These are phyloP conservation scores for Phytophthora aleatoria DNA, from an alignment of 352 stramenopile genomes.

Conservation along the genomic window DNA sequence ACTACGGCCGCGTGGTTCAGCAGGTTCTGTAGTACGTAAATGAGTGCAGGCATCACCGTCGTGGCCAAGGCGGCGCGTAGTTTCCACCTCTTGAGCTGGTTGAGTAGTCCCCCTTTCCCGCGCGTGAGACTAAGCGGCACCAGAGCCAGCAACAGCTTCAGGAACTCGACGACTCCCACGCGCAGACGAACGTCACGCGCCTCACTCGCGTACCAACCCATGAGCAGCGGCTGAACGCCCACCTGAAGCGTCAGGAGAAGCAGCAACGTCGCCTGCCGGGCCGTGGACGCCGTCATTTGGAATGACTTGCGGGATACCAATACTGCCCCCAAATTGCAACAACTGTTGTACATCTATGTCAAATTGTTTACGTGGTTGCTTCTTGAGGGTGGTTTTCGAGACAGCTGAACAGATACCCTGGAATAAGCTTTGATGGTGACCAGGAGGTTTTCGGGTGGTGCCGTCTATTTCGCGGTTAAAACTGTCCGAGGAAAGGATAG, in stretches of 20 bases:
- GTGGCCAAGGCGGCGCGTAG: slow-evolving; percentile 61
- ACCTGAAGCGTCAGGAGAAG: slow-evolving; percentile 75
- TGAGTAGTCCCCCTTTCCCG: slow-evolving; percentile 33
- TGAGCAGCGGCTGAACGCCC: slow-evolving; percentile 78
- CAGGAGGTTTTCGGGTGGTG: too few species aligned
- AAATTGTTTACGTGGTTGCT: neutral
- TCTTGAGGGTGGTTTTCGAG: slow-evolving; percentile 2
- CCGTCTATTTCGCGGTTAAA: too few species aligned
- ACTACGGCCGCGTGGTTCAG: slow-evolving; percentile 81
- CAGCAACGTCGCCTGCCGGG: slow-evolving; percentile 65
- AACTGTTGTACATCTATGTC: neutral
- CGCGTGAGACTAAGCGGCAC: slow-evolving; percentile 60
- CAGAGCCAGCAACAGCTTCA: slow-evolving; percentile 75
- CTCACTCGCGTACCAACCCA: slow-evolving; percentile 72
- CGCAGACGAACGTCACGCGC: slow-evolving; percentile 66
- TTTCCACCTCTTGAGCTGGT: slow-evolving; percentile 73
- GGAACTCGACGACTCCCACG: slow-evolving; percentile 74
- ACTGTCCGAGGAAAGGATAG: neutral
- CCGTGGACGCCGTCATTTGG: slow-evolving; percentile 21
- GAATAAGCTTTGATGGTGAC: neutral
- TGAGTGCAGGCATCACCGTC: slow-evolving; percentile 70
- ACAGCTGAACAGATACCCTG: slow-evolving; percentile 3
- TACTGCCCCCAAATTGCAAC: neutral
- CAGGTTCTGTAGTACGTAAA: slow-evolving; percentile 87
- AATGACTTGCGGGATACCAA: neutral